Percentiles rank a stretch among this genome's conserved stretches.
Conservation (phyloP, 2,329 filamentous ascomycete genomes). For the Akanthomyces lecanii region DNA sequence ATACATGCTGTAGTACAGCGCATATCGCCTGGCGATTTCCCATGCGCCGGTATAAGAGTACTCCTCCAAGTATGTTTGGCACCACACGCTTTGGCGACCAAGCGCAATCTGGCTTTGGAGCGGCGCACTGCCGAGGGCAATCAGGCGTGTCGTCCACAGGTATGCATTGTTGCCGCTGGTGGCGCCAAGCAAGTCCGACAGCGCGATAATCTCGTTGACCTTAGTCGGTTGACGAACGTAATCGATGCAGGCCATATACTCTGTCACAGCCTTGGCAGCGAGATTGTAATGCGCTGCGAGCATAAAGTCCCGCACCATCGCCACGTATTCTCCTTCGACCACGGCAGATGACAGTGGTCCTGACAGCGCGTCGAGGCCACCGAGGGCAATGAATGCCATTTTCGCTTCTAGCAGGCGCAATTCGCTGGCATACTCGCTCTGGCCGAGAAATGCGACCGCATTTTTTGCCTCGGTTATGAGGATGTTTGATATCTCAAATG, state of each 20-base stretch:
- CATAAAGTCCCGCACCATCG: neutral
- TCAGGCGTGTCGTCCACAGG: constrained; percentile 7
- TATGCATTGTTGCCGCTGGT: neutral
- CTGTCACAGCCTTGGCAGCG: neutral
- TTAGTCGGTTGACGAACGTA: neutral
- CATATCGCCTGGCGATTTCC: neutral
- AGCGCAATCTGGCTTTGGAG: constrained; percentile 43
- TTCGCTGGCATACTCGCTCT: constrained; percentile 1
- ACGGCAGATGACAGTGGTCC: neutral
- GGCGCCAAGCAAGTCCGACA: neutral
- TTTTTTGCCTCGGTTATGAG: neutral
- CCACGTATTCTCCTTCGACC: constrained; percentile 1
- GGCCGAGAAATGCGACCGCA: neutral
- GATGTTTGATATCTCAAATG: neutral
- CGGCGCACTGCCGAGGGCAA: constrained; percentile 1
- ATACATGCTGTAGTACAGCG: constrained; percentile 7
- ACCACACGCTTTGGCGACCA: constrained; percentile 1
- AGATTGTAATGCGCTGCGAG: neutral
- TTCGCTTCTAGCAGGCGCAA: neutral
- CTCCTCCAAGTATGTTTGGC: neutral
- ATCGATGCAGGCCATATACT: constrained; percentile 6
- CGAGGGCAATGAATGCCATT: neutral
- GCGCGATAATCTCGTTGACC: neutral
- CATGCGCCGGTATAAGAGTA: neutral
- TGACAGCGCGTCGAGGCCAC: neutral